These are phyloP conservation scores for Solanum sparsipilum DNA, from an alignment of 257 asterid genomes.

Conservation along the genomic window DNA sequence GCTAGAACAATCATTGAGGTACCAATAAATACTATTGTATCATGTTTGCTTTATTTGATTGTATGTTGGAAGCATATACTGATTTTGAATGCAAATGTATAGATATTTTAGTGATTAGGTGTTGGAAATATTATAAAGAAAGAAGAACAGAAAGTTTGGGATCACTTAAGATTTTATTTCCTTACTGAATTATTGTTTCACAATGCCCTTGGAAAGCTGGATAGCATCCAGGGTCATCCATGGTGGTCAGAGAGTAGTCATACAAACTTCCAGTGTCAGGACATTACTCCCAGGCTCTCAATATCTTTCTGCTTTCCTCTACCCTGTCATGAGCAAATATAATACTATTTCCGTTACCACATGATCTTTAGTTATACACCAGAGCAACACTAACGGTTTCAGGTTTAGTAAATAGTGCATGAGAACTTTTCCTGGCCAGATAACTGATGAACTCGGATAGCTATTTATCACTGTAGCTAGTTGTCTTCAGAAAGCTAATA, in stretches of 20 bases:
- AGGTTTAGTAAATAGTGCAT: conserved; percentile 50
- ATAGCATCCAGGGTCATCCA: neutral
- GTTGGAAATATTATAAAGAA: neutral
- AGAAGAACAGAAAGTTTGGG: neutral
- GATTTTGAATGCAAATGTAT: neutral
- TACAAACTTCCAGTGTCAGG: neutral
- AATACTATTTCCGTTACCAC: neutral
- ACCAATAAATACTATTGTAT: neutral
- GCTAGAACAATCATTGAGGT: conserved; percentile 81
- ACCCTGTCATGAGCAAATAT: neutral
- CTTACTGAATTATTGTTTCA: neutral
- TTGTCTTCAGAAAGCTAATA: neutral
- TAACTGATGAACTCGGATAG: conserved; percentile 76
- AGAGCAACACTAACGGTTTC: conserved; percentile 73
- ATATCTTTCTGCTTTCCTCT: neutral
- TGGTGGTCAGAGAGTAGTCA: neutral
- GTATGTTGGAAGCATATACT: neutral
- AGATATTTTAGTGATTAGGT: neutral
- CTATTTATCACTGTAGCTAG: neutral
- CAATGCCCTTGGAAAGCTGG: neutral
- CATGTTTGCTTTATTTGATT: neutral
- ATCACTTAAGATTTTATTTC: neutral
- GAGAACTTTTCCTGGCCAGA: conserved; percentile 93
- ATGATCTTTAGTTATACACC: conserved; percentile 57
- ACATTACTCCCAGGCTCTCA: neutral